Conservation (phyloP, 208 protist species). For the Leishmania turanica region DNA sequence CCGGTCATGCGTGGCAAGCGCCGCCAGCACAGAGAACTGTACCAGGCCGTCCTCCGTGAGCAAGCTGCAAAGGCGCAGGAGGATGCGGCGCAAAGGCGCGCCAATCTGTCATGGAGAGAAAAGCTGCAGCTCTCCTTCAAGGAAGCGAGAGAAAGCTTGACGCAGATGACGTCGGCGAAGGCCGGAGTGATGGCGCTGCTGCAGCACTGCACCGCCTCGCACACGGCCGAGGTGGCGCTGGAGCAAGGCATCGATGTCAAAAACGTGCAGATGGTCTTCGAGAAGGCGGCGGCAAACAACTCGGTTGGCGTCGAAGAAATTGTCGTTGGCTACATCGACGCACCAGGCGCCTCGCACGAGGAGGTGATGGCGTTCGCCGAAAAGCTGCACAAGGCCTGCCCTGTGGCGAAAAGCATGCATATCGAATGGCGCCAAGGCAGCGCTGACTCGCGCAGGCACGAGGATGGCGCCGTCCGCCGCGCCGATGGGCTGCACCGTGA, state of each 20-base stretch:
- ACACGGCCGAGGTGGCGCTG: slow-evolving; percentile 83
- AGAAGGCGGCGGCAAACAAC: slow-evolving; percentile 39
- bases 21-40: slow-evolving; percentile 60
- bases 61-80: slow-evolving; percentile 32
- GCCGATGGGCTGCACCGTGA: slow-evolving; percentile 9
- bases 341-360: slow-evolving; percentile 59
- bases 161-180: slow-evolving; percentile 56
- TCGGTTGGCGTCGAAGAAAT: slow-evolving; percentile 52
- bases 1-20: slow-evolving; percentile 44
- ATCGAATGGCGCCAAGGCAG: slow-evolving; percentile 56
- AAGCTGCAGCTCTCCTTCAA: slow-evolving; percentile 29
- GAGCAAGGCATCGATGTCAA: slow-evolving; percentile 86
- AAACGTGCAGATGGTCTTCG: slow-evolving; percentile 74
- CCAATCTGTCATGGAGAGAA: slow-evolving; percentile 22
- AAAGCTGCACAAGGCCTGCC: slow-evolving; percentile 74
- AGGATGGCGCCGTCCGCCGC: not conserved
- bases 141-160: slow-evolving; percentile 34
- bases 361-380: slow-evolving; percentile 81
- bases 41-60: slow-evolving; percentile 57
- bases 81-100: slow-evolving; percentile 8
- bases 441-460: not conserved
- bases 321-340: slow-evolving; percentile 89
- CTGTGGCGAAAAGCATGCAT: slow-evolving; percentile 65
- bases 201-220: slow-evolving; percentile 85
- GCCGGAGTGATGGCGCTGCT: slow-evolving; percentile 77